Evolutionary conservation across 345 rosid genomes (phyloP).

Genomic region (Aquilaria yunnanensis): DNA sequence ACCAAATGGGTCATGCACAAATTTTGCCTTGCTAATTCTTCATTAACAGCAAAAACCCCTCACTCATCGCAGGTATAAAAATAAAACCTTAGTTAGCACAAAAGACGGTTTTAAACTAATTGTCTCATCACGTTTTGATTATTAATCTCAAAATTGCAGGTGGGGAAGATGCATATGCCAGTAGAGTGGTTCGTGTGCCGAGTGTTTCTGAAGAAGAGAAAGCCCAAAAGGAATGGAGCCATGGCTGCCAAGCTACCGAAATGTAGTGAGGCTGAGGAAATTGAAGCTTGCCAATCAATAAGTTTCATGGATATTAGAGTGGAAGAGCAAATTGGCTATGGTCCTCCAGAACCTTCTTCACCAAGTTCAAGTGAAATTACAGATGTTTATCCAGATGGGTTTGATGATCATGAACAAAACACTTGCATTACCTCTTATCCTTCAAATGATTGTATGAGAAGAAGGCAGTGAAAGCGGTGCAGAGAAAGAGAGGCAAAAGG

Average conservation of each 20-base stretch:
- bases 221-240: slow-evolving; percentile 16
- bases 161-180: slow-evolving; percentile 10
- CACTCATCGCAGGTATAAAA: slow-evolving; percentile 21
- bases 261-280: slow-evolving; percentile 6
- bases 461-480: slow-evolving; percentile 1
- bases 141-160: slow-evolving; percentile 23
- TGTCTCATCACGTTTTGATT: not conserved
- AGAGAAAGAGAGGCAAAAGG: not conserved
- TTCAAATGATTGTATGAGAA: slow-evolving; percentile 14
- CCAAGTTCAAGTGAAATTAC: slow-evolving; percentile 47
- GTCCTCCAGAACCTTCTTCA: slow-evolving; percentile 48
- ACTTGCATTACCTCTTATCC: slow-evolving; percentile 4
- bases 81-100: slow-evolving; percentile 3
- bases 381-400: slow-evolving; percentile 17
- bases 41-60: slow-evolving; percentile 1
- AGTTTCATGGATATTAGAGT: slow-evolving; percentile 21
- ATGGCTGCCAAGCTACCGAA: not conserved
- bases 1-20: slow-evolving; percentile 68
- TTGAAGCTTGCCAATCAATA: slow-evolving; percentile 7
- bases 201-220: slow-evolving; percentile 53
- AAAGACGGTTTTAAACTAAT: not conserved
- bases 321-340: slow-evolving; percentile 29
- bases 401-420: slow-evolving; percentile 31
- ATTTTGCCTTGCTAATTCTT: slow-evolving; percentile 33
- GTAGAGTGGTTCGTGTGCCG: slow-evolving; percentile 66